Evolutionary conservation across 257 asterid genomes (phyloP).

Genomic region (Anisodus acutangulus): DNA sequence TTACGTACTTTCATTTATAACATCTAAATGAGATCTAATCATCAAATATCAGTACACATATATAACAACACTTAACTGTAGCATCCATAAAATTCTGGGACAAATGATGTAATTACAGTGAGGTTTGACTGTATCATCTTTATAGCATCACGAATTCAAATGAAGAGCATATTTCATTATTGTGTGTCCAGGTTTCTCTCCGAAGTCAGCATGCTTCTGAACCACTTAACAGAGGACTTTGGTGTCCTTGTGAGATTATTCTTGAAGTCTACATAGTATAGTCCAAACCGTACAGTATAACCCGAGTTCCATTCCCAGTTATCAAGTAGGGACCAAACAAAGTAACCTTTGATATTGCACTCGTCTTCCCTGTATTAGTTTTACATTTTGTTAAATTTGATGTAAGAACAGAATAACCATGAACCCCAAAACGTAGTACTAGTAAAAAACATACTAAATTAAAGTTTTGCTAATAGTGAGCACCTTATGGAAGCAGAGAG

Average conservation of each 20-base stretch:
- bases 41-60: too few species aligned
- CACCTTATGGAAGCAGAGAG: conserved; percentile 88
- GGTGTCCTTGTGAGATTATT: conserved; percentile 83
- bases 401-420: neutral
- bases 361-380: conserved; percentile 63
- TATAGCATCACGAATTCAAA: neutral
- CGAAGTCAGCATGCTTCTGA: conserved; percentile 55
- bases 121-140: neutral
- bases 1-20: too few species aligned
- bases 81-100: too few species aligned
- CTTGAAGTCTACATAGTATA: conserved; percentile 79
- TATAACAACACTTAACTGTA: too few species aligned
- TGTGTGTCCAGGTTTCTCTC: neutral
- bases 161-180: neutral
- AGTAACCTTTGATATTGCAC: conserved; percentile 73
- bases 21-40: too few species aligned
- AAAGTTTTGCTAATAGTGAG: neutral
- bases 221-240: conserved; percentile 79
- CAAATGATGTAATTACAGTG: too few species aligned
- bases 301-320: conserved; percentile 99
- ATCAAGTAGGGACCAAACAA: conserved; percentile 88
- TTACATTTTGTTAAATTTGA: neutral
- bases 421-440: neutral
- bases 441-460: neutral
- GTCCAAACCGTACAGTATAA: conserved; percentile 76